phyloP scores from a whole-genome alignment of 176 grass and related monocot species.

The Triticum turgidum region DNA sequence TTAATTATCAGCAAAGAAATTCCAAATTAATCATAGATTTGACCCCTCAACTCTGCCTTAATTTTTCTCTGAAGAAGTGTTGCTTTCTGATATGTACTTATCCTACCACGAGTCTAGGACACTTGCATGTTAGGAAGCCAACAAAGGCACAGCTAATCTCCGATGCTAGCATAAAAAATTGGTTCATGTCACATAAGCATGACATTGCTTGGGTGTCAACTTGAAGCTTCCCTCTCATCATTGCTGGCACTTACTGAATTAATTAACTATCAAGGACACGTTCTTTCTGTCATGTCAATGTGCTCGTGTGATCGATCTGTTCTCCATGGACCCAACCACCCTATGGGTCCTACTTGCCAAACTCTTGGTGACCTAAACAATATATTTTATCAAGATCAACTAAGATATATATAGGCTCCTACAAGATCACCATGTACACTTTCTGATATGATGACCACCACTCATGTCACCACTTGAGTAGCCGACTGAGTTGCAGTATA shows the following conservation, averaged over 20 bases:
- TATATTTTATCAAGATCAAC: background rate
- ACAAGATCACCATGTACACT: background rate
- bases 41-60: background rate
- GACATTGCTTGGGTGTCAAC: constrained; percentile 28
- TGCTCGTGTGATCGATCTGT: constrained; percentile 25
- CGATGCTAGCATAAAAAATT: background rate
- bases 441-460: background rate
- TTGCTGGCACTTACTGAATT: background rate
- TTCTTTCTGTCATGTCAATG: constrained; percentile 34
- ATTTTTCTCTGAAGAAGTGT: background rate
- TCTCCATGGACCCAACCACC: constrained; percentile 23
- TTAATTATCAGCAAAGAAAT: background rate
- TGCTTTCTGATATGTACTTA: background rate
- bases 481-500: background rate
- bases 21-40: background rate
- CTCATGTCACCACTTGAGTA: background rate
- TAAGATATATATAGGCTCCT: constrained; percentile 1
- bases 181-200: constrained; percentile 33
- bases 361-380: constrained; percentile 20
- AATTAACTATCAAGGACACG: background rate
- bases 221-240: constrained; percentile 7
- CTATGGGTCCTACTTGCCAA: constrained; percentile 32
- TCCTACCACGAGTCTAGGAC: background rate
- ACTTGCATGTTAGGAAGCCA: background rate
- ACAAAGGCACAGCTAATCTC: constrained; percentile 20